Evolutionary conservation across 176 grass and related monocot species (phyloP).

Genomic region (Paspalum vaginatum): DNA sequence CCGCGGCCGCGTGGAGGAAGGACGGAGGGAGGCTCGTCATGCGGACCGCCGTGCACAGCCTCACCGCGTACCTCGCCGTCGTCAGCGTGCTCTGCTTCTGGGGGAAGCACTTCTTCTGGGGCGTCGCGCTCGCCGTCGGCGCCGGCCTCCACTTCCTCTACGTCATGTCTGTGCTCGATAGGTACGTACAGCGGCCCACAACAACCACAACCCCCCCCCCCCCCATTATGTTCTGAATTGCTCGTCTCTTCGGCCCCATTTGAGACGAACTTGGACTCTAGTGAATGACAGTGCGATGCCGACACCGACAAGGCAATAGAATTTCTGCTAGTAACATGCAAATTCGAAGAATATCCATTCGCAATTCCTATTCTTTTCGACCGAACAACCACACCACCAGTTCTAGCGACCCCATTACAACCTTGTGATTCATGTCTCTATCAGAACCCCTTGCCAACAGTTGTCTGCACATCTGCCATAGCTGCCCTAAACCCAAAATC

Average conservation of each 20-base stretch:
- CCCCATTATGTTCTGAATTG: background rate
- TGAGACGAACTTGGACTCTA: constrained; percentile 36
- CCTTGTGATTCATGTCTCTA: background rate
- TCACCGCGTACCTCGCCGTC: constrained; percentile 89
- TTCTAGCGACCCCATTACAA: background rate
- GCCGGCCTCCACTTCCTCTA: constrained; percentile 85
- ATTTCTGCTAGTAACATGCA: constrained; percentile 2
- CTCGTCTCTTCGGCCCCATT: background rate
- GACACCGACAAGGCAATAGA: background rate
- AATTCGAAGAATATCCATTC: constrained; percentile 18
- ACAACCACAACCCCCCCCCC: background rate
- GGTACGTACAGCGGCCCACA: constrained; percentile 63
- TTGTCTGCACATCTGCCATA: constrained; percentile 18
- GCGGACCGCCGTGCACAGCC: constrained; percentile 76
- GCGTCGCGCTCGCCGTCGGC: constrained; percentile 78
- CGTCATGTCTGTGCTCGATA: constrained; percentile 93
- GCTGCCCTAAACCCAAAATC: background rate
- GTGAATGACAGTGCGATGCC: constrained; percentile 11
- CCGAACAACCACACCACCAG: background rate
- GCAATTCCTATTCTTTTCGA: background rate
- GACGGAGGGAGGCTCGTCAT: constrained; percentile 61
- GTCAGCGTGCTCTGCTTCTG: constrained; percentile 95
- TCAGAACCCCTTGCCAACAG: background rate
- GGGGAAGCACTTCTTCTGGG: constrained; percentile 90
- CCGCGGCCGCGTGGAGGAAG: constrained; percentile 42